A percentile compares a stretch with the other conserved stretches of the same genome.
phyloP scores from a whole-genome alignment of 805 yeast species.

The Candida hungchunana region DNA sequence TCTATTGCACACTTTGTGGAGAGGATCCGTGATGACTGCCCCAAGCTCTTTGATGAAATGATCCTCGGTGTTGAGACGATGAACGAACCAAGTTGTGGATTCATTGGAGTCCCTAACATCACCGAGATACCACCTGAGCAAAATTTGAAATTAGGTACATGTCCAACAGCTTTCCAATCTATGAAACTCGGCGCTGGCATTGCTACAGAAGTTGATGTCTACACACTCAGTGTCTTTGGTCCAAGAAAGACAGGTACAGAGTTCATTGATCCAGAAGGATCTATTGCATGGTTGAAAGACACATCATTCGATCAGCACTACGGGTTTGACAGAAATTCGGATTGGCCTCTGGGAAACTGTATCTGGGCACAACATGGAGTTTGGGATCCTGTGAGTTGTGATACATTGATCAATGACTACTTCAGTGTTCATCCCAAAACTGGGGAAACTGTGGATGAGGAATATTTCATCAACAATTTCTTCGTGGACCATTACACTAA shows the following conservation, averaged over 20 bases:
- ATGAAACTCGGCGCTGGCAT: constrained; percentile 78
- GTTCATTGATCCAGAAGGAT: constrained; percentile 62
- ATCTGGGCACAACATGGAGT: constrained; percentile 78
- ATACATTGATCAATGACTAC: constrained; percentile 45
- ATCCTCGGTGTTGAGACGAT: constrained; percentile 77
- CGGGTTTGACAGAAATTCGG: constrained; percentile 60
- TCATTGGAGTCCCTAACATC: constrained; percentile 59
- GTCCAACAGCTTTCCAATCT: constrained; percentile 77
- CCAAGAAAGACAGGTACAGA: constrained; percentile 60
- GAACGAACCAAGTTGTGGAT: constrained; percentile 83
- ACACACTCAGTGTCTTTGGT: constrained; percentile 70
- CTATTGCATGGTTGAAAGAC: constrained; percentile 60
- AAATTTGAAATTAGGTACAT: constrained; percentile 69
- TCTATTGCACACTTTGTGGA: constrained; percentile 48
- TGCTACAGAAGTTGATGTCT: constrained; percentile 61
- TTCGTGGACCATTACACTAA: constrained; percentile 59
- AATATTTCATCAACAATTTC: constrained; percentile 56
- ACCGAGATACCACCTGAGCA: constrained; percentile 52
- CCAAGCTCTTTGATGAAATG: constrained; percentile 42
- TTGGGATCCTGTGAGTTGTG: constrained; percentile 50
- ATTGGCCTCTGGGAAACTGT: constrained; percentile 74
- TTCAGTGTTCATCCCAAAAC: constrained; percentile 39
- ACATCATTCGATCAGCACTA: constrained; percentile 58
- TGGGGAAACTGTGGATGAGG: constrained; percentile 40
- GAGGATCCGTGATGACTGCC: constrained; percentile 35